These are phyloP conservation scores for Beauveria bassiana DNA, from an alignment of 2,329 filamentous ascomycete species.

Conservation along the genomic window DNA sequence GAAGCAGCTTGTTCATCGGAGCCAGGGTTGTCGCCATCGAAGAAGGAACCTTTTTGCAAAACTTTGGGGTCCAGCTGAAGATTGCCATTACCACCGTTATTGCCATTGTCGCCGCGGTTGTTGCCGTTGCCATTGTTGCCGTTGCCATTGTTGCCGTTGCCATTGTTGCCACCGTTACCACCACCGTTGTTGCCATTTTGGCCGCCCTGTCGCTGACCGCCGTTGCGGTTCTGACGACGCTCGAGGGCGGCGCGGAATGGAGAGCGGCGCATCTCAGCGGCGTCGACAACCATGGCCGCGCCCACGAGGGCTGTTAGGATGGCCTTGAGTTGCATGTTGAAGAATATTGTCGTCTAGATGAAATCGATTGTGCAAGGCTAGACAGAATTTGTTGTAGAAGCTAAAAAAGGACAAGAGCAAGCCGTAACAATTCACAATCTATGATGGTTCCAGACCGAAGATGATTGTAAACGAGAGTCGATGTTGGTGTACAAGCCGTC, in stretches of 20 bases:
- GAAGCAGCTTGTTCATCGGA: constrained; percentile 44
- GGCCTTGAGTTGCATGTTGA: constrained; percentile 43
- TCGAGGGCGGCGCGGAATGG: constrained; percentile 31
- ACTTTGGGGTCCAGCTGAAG: too few species aligned
- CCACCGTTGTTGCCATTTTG: constrained; percentile 15
- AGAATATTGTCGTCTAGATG: constrained; percentile 16
- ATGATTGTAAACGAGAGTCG: constrained; percentile 29
- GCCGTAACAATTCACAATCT: constrained; percentile 14
- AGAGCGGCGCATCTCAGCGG: constrained; percentile 31
- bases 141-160: constrained; percentile 10
- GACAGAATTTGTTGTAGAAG: constrained; percentile 18
- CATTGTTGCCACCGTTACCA: constrained; percentile 14
- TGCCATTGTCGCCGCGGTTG: constrained; percentile 14
- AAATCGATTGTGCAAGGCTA: constrained; percentile 16
- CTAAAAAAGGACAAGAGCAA: background rate
- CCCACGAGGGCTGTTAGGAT: constrained; percentile 42
- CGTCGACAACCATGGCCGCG: constrained; percentile 38
- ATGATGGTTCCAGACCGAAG: constrained; percentile 44
- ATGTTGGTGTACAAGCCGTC: constrained; percentile 18
- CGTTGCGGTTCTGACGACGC: constrained; percentile 31
- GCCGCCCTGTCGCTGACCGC: constrained; percentile 15
- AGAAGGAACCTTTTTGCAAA: too few species aligned
- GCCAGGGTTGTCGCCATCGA: constrained; percentile 27
- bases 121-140: constrained; percentile 14
- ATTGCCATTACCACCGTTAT: constrained; percentile 4